A percentile compares a stretch with the other conserved stretches of the same genome.
Conservation (phyloP, 2,329 filamentous ascomycete genomes). For the Botrytis porri region DNA sequence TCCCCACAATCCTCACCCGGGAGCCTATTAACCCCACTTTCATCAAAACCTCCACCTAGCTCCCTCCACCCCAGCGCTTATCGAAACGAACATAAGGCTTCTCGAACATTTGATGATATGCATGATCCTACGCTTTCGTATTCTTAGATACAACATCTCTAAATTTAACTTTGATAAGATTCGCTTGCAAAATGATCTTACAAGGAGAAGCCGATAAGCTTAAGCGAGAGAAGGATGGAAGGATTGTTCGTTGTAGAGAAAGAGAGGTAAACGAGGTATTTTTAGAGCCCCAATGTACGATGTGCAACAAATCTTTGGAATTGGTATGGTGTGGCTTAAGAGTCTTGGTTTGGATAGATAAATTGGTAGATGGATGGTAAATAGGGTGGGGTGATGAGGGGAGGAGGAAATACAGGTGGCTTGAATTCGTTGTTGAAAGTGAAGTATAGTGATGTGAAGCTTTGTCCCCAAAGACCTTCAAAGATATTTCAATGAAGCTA, state of each 20-base stretch:
- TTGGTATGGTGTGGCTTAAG: neutral
- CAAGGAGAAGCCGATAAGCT: neutral
- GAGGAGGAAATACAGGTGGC: neutral
- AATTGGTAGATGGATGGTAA: neutral
- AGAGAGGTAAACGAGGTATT: neutral
- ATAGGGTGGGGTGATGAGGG: neutral
- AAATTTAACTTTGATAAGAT: neutral
- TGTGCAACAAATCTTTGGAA: neutral
- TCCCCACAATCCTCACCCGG: neutral
- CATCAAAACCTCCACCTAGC: neutral
- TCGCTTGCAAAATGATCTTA: neutral
- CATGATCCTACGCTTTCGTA: neutral
- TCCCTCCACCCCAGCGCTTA: neutral
- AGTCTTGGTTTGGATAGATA: neutral
- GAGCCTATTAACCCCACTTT: neutral
- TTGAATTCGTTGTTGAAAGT: neutral
- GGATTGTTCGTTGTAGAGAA: neutral
- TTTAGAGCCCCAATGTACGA: slow-evolving; percentile 5
- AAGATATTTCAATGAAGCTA: neutral
- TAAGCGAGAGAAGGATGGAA: neutral
- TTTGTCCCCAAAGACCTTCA: neutral
- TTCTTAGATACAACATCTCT: neutral
- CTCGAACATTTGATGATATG: neutral
- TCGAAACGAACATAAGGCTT: neutral
- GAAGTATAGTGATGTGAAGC: neutral